Conservation (phyloP, 108 stramenopile species). For the Cylindrotheca fusiformis region DNA sequence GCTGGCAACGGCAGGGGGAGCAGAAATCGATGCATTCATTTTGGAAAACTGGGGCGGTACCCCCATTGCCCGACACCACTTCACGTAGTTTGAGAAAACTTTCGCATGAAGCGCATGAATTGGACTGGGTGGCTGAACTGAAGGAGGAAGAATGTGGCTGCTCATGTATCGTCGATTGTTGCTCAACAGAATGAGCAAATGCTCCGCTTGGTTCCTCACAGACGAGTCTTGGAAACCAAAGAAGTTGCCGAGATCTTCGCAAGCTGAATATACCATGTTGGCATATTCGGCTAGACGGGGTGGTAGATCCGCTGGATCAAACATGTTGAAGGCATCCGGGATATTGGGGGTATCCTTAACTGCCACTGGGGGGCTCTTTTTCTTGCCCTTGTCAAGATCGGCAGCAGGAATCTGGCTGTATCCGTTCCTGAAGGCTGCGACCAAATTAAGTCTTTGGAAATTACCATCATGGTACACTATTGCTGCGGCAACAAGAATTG, state of each 20-base stretch:
- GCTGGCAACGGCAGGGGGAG: slow-evolving; percentile 81
- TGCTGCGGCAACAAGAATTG: slow-evolving; percentile 45
- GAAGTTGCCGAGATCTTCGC: slow-evolving; percentile 92
- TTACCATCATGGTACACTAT: slow-evolving; percentile 60
- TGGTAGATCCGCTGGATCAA: slow-evolving; percentile 89
- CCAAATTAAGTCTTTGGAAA: slow-evolving; percentile 17
- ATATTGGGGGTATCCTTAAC: slow-evolving; percentile 33
- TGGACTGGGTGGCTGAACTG: slow-evolving; percentile 80
- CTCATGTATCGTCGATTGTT: slow-evolving; percentile 97
- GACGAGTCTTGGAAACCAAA: slow-evolving; percentile 91
- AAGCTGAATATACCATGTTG: slow-evolving; percentile 90
- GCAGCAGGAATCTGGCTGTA: slow-evolving; percentile 18
- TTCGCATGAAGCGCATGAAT: slow-evolving; percentile 93
- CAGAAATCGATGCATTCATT: slow-evolving; percentile 79
- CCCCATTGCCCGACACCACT: slow-evolving; percentile 93
- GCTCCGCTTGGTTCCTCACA: slow-evolving; percentile 95
- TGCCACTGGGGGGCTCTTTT: slow-evolving; percentile 12
- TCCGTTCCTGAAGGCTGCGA: slow-evolving; percentile 6
- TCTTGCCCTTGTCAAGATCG: slow-evolving; percentile 19
- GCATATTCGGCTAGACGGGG: slow-evolving; percentile 89
- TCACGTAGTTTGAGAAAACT: slow-evolving; percentile 96
- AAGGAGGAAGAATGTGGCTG: slow-evolving; percentile 74
- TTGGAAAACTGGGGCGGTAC: slow-evolving; percentile 87
- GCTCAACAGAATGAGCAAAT: slow-evolving; percentile 87
- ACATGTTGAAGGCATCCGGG: slow-evolving; percentile 78